phyloP scores from a whole-genome alignment of 495 filamentous ascomycete species.

The Penicillium maclennaniae region DNA sequence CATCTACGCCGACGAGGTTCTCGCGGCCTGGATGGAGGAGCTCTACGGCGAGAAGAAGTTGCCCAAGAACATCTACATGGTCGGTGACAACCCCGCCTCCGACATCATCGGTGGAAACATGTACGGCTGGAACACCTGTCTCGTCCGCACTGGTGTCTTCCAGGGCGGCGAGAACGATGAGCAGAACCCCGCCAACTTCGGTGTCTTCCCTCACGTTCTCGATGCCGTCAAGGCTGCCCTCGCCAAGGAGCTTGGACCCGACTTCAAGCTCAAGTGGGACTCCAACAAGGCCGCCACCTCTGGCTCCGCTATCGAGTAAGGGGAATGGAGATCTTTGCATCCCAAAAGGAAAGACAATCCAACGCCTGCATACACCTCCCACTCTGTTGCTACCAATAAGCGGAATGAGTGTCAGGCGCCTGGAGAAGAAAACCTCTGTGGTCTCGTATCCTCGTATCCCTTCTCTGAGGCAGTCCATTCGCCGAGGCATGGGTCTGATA shows the following conservation, averaged over 20 bases:
- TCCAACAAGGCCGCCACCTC: slow-evolving; percentile 57
- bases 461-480: neutral
- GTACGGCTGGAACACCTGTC: slow-evolving; percentile 77
- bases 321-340: neutral
- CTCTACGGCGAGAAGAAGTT: slow-evolving; percentile 68
- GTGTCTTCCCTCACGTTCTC: slow-evolving; percentile 53
- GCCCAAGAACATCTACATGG: slow-evolving; percentile 75
- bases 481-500: neutral
- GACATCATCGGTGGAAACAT: slow-evolving; percentile 78
- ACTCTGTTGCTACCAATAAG: neutral
- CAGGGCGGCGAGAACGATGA: slow-evolving; percentile 50
- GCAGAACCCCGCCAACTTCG: slow-evolving; percentile 58
- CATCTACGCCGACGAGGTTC: slow-evolving; percentile 75
- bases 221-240: slow-evolving; percentile 52
- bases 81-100: slow-evolving; percentile 75
- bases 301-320: slow-evolving; percentile 55
- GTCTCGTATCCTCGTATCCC: neutral
- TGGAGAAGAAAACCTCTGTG: neutral
- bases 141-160: slow-evolving; percentile 61
- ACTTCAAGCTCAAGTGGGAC: slow-evolving; percentile 57
- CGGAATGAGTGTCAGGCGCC: neutral
- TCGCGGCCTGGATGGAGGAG: slow-evolving; percentile 71
- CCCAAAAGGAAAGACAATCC: neutral
- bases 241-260: slow-evolving; percentile 52
- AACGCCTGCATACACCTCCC: neutral